Conservation (phyloP, 2,329 filamentous ascomycete genomes). For the Epicoccum nigrum region DNA sequence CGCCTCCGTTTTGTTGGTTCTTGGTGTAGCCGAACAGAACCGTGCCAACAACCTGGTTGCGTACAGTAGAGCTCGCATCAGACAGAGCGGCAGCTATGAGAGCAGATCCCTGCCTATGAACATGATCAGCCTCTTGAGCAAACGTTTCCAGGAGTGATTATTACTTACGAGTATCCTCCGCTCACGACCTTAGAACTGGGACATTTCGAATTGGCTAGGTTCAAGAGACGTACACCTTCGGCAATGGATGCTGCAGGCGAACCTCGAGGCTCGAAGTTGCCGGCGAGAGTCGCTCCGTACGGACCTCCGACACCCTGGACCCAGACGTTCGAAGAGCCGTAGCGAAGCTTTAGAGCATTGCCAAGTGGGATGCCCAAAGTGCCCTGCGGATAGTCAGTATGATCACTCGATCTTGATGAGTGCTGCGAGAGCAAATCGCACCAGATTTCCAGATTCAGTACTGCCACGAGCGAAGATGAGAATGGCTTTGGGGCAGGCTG, state of each 20-base stretch:
- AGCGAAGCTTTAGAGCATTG: constrained; percentile 28
- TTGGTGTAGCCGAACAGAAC: constrained; percentile 51
- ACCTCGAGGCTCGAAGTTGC: constrained; percentile 44
- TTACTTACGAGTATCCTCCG: constrained; percentile 52
- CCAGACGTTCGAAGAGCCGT: constrained; percentile 34
- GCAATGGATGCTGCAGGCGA: constrained; percentile 41
- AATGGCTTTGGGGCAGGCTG: constrained; percentile 34
- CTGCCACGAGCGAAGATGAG: constrained; percentile 37
- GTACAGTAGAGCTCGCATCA: constrained; percentile 34
- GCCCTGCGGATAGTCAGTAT: constrained; percentile 19
- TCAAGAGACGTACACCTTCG: constrained; percentile 44
- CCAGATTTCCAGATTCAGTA: constrained; percentile 36
- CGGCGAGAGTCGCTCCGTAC: constrained; percentile 44
- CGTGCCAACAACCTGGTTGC: constrained; percentile 45
- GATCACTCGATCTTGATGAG: no score
- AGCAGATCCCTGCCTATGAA: constrained; percentile 47
- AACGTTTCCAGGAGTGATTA: background rate
- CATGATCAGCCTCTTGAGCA: background rate
- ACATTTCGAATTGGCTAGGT: constrained; percentile 47
- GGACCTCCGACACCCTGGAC: constrained; percentile 43
- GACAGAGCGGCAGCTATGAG: constrained; percentile 46
- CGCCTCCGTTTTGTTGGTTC: constrained; percentile 46
- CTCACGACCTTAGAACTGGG: constrained; percentile 47
- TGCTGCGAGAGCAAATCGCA: no score
- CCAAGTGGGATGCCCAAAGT: constrained; percentile 28